Percentiles rank a stretch among this genome's conserved stretches.
These are phyloP conservation scores for Lotmaria passim DNA, from an alignment of 208 protist genomes.

Conservation along the genomic window DNA sequence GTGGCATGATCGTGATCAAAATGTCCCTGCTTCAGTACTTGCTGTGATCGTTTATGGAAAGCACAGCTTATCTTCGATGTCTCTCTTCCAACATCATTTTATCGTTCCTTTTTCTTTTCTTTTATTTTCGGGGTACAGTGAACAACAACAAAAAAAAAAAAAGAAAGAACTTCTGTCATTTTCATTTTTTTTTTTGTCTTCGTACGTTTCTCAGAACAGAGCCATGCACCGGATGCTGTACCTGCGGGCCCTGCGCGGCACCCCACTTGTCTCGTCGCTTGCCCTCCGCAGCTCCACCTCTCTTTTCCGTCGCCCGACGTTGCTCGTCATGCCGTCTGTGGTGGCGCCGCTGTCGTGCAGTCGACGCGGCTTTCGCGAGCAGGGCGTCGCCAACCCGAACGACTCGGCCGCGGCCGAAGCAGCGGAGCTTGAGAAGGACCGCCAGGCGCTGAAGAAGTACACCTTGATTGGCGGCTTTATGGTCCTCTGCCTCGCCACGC, in stretches of 20 bases:
- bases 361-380: constrained; percentile 43
- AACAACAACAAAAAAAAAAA: background rate
- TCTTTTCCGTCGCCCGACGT: background rate
- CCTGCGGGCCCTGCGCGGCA: background rate
- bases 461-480: constrained; percentile 47
- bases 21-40: no score
- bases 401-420: constrained; percentile 39
- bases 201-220: background rate
- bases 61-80: no score
- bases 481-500: constrained; percentile 56
- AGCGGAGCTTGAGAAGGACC: constrained; percentile 70
- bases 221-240: constrained; percentile 10
- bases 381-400: constrained; percentile 38
- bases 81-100: no score
- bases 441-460: constrained; percentile 66
- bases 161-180: background rate
- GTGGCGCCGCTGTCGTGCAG: constrained; percentile 9
- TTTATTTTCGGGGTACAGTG: background rate
- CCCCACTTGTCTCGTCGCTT: background rate
- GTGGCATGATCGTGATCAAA: background rate
- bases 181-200: constrained; percentile 12
- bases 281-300: background rate
- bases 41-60: no score
- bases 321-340: background rate
- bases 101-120: no score